phyloP scores from a whole-genome alignment of 495 filamentous ascomycete genomes.

The Neurospora pannonica region DNA sequence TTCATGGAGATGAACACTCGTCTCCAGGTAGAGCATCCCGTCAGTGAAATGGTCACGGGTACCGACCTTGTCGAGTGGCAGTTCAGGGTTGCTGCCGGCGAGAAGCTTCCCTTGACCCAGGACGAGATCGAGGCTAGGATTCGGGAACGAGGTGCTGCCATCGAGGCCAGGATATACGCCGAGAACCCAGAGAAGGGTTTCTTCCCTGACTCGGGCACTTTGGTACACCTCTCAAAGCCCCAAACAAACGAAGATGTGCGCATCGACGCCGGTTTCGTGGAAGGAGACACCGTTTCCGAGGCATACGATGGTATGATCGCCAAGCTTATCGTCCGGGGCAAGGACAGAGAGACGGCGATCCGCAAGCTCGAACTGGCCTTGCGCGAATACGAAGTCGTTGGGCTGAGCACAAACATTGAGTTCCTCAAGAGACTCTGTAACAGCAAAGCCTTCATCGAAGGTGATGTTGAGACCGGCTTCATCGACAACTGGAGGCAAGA shows the following conservation, averaged over 20 bases:
- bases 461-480: conserved; percentile 91
- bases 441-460: conserved; percentile 72
- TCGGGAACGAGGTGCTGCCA: conserved; percentile 66
- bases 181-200: conserved; percentile 88
- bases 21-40: conserved; percentile 93
- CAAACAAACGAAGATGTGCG: conserved; percentile 58
- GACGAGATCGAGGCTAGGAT: conserved; percentile 72
- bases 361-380: conserved; percentile 74
- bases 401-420: conserved; percentile 90
- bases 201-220: conserved; percentile 83
- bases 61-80: conserved; percentile 96
- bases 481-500: conserved; percentile 78
- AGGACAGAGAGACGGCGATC: conserved; percentile 68
- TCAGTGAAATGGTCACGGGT: conserved; percentile 94
- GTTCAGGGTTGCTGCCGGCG: conserved; percentile 82
- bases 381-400: conserved; percentile 85
- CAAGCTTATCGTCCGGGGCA: conserved; percentile 88
- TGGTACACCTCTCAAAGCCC: conserved; percentile 75
- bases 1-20: conserved; percentile 99
- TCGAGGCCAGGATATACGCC: conserved; percentile 94
- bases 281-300: conserved; percentile 87
- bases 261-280: conserved; percentile 85
- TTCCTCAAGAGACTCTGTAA: conserved; percentile 81
- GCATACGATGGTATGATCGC: conserved; percentile 99
- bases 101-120: conserved; percentile 76